Conservation (phyloP, 2,329 filamentous ascomycete species). For the Orbilia brochopaga region DNA sequence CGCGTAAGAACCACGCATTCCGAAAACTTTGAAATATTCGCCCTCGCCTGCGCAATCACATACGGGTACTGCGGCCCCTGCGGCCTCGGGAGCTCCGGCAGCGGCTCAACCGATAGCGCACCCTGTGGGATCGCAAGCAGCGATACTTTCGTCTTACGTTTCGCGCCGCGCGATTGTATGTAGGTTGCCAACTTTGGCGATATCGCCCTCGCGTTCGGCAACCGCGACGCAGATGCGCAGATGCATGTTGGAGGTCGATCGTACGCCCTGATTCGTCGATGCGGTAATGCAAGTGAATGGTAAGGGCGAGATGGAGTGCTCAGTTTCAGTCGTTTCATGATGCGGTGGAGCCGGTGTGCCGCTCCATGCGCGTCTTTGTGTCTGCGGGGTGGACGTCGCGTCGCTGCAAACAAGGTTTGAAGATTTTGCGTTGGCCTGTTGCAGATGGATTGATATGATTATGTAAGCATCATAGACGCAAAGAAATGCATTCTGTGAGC, state of each 20-base stretch:
- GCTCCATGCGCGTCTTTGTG: no score
- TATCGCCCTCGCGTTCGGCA: background rate
- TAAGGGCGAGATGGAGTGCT: background rate
- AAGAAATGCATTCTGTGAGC: no score
- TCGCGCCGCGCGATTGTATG: conserved; percentile 1
- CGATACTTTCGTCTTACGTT: conserved; percentile 35
- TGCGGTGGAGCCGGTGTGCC: background rate
- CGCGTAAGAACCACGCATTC: conserved; percentile 90
- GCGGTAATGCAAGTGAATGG: background rate
- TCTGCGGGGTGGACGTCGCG: conserved; percentile 1
- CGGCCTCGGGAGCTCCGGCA: conserved; percentile 51
- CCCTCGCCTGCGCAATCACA: conserved; percentile 83
- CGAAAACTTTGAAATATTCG: conserved; percentile 87
- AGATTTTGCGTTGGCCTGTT: conserved; percentile 14
- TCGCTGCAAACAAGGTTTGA: background rate
- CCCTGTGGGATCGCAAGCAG: conserved; percentile 27
- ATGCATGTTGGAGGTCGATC: conserved; percentile 20
- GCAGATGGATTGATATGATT: conserved; percentile 1
- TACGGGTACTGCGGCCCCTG: conserved; percentile 72
- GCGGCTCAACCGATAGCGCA: conserved; percentile 25
- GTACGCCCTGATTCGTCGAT: background rate
- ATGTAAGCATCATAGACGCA: background rate
- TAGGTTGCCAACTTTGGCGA: background rate
- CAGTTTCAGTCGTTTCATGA: conserved; percentile 16
- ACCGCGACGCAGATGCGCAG: conserved; percentile 55